Percentiles rank a stretch among this genome's conserved stretches.
Evolutionary conservation across 768 basidiomycete species (phyloP).

Genomic region (Lentinula edodes): DNA sequence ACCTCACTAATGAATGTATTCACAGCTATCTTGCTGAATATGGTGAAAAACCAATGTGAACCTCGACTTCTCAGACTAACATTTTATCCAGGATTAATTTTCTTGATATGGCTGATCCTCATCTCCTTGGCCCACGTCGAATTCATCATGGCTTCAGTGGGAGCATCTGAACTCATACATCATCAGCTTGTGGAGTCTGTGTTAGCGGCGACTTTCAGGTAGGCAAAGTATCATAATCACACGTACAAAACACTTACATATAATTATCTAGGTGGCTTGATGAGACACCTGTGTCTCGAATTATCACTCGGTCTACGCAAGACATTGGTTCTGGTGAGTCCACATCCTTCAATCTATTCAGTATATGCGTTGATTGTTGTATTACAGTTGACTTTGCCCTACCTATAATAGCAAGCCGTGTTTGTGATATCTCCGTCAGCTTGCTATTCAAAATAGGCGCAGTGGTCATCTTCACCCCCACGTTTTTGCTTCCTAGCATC

Average conservation of each 20-base stretch:
- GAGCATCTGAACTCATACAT: conserved; percentile 26
- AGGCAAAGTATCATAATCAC: conserved; percentile 22
- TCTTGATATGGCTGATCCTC: conserved; percentile 9
- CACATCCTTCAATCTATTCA: neutral
- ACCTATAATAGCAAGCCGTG: neutral
- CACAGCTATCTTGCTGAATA: neutral
- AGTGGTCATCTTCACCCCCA: conserved; percentile 19
- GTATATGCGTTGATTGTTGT: neutral
- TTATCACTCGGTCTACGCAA: conserved; percentile 43
- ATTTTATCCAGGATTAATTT: conserved; percentile 12
- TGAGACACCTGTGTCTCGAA: conserved; percentile 40
- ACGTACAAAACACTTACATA: conserved; percentile 37
- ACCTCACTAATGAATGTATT: neutral
- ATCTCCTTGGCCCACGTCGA: conserved; percentile 27
- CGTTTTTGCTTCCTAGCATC: conserved; percentile 22
- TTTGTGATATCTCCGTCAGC: conserved; percentile 10
- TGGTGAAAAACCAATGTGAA: neutral
- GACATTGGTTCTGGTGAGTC: conserved; percentile 32
- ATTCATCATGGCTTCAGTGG: conserved; percentile 23
- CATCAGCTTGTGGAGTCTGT: conserved; percentile 20
- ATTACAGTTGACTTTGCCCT: conserved; percentile 13
- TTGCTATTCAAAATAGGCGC: conserved; percentile 20
- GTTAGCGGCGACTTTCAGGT: conserved; percentile 16
- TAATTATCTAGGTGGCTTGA: conserved; percentile 38
- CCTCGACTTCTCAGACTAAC: conserved; percentile 7